Percentiles rank a stretch among this genome's conserved stretches.
Evolutionary conservation across 129 eudicot genomes (phyloP).

Genomic region (Flaveria brownii): DNA sequence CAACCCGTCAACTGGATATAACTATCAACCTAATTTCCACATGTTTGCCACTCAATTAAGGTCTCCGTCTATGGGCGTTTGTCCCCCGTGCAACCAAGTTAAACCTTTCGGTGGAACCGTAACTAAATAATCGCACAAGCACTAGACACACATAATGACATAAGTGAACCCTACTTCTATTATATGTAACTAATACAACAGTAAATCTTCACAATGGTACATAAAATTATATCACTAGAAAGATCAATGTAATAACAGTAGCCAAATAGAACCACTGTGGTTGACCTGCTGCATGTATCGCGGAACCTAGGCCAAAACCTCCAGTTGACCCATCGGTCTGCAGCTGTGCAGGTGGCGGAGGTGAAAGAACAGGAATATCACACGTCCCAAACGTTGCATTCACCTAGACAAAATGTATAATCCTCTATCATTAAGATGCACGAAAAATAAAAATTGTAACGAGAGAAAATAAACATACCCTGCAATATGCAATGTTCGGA

Average conservation of each 20-base stretch:
- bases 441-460: not conserved
- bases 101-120: too few species aligned
- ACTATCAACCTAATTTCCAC: too few species aligned
- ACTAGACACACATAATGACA: not conserved
- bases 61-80: too few species aligned
- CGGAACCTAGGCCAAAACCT: conserved; percentile 22
- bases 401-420: conserved; percentile 33
- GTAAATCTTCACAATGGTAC: not conserved
- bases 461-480: conserved; percentile 36
- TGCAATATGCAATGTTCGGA: conserved; percentile 79
- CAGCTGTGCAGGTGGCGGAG: conserved; percentile 83
- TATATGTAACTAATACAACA: not conserved
- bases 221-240: conserved; percentile 9
- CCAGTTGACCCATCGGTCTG: conserved; percentile 26
- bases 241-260: conserved; percentile 6
- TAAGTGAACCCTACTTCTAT: not conserved
- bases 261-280: conserved; percentile 18
- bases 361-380: conserved; percentile 59
- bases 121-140: not conserved
- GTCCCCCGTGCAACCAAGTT: too few species aligned
- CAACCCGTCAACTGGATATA: too few species aligned
- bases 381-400: conserved; percentile 77
- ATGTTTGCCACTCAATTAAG: not conserved
- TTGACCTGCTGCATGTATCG: conserved; percentile 3
- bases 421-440: not conserved